Base-by-base conservation (phyloP, 2,329 filamentous ascomycete species). In the Akanthomyces muscarius region DNA sequence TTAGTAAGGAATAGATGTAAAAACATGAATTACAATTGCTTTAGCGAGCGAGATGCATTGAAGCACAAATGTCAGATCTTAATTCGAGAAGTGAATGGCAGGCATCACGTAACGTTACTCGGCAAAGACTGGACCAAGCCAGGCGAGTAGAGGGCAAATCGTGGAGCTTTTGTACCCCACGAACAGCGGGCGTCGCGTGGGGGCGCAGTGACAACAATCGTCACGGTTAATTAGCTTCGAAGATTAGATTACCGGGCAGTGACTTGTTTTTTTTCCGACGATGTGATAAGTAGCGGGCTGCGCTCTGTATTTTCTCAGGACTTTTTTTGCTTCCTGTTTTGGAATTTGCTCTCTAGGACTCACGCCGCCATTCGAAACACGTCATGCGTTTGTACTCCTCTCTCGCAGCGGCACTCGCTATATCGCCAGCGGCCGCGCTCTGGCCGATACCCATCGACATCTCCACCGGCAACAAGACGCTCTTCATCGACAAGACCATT, bases 391-490 rank as follows among this genome's bases (percentile, higher is more conserved):
- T 61, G 59, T 38, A 30, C 14, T 53, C 41, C 18, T 54, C 21
- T 48, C 36, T 55, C n/a, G 58, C 8, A 8, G 50, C 52, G 50
- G 59, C 50, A 14, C 41, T 61, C 50, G 59, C 50, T 14, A 55
- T 42, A 1, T 33, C 44, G 28, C 47, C 77, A 50, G 65, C 77
- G 59, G 71, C 78, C 50, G 72, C 80, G 53, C 69, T 80, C 65
- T 88, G 85, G 85, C 85, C 85, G 14, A 76, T 79, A 25, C 85
- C 85, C 2, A 75, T 76, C 61, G 77, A 76, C 45, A 76, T 82
- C 61, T 80, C 77, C 51, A 83, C 79, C 18, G 85, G 85, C 63
- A 78, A 78, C 67, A 77, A 77, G 11, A 76, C 79, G 38, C 73
- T 88, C 65, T 85, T 81, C 74, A 82, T 88, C 69, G 76, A 78